These are phyloP conservation scores for Xerocomus nothofagi DNA, from an alignment of 1,284 basidiomycete genomes.

Conservation along the genomic window DNA sequence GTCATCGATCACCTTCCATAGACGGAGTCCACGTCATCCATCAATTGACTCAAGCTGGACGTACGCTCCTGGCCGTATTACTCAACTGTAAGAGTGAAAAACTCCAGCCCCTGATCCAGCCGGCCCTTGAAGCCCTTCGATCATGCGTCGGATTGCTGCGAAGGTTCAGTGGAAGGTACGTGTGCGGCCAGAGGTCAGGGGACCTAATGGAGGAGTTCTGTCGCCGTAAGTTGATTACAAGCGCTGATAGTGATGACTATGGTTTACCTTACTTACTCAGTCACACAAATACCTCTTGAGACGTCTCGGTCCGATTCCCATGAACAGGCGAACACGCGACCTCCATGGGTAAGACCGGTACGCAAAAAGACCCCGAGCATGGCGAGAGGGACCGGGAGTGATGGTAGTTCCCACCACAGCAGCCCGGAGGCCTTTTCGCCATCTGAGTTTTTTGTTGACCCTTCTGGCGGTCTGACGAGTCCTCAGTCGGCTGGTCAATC, in stretches of 20 bases:
- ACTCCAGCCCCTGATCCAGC: constrained; percentile 71
- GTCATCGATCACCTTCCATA: constrained; percentile 34
- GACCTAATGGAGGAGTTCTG: constrained; percentile 93
- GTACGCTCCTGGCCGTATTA: constrained; percentile 81
- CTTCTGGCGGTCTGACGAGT: constrained; percentile 23
- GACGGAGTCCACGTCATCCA: constrained; percentile 93
- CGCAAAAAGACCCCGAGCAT: constrained; percentile 66
- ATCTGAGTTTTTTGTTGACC: constrained; percentile 57
- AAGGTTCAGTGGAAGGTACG: constrained; percentile 77
- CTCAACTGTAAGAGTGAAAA: constrained; percentile 73
- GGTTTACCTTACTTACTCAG: constrained; percentile 42
- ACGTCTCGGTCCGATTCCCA: constrained; percentile 51
- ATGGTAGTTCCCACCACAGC: constrained; percentile 54
- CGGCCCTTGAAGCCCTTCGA: constrained; percentile 78
- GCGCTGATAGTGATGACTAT: not conserved
- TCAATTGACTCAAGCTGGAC: constrained; percentile 88
- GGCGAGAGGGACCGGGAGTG: constrained; percentile 37
- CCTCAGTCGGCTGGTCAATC: constrained; percentile 21
- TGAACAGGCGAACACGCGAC: constrained; percentile 53
- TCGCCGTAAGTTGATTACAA: constrained; percentile 61
- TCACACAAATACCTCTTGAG: constrained; percentile 86
- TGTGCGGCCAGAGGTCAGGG: constrained; percentile 84
- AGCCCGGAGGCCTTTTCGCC: constrained; percentile 66
- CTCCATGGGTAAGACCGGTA: constrained; percentile 85
- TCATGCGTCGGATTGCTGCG: constrained; percentile 82